Evolutionary conservation across 2,329 filamentous ascomycete species (phyloP), one percentile per base, ranked within the genome.

Genomic region (Colletotrichum navitas): DNA sequence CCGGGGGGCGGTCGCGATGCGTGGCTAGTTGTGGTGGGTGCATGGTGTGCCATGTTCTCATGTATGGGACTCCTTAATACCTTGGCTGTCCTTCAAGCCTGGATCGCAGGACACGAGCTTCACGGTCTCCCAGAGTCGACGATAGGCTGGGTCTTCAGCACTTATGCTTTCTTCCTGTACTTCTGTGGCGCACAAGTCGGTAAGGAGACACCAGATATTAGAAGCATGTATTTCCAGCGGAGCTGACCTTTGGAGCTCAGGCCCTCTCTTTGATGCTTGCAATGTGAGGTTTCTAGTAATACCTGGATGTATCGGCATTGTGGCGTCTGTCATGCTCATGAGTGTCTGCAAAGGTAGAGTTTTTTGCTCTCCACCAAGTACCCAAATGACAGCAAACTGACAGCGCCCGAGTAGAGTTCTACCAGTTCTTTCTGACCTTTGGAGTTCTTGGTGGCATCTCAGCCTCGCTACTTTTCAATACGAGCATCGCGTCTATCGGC

Each of bases 91-190:
- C 89, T 93, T 78, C 88, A 93, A 78, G 86, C 89, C 11, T 93
- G 92, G 79, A 82, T 94, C 34, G 82, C 86, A 49, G 85, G 84
- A n/a, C 83, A 94, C 75, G 90, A 93, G 72, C 82, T 94, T 14
- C 80, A 82, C 8, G 80, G 84, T 14, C 88, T 91, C 74, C 85
- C 83, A 43, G 86, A 89, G 54, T 88, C 88, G 14, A 86, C 84
- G 7, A 87, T 91, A 43, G 91, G 91, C 1, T 94, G 92, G 92
- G 92, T 94, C 68, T 92, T 93, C 74, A 88, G 90, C 74, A 82
- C 92, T 61, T 94, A 92, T 75, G 85, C 89, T 29, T 94, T 93
- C 77, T 83, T 94, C 49, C 85, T 90, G 18, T 93, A 93, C 78
- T 91, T 93, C 76, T 89, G 91, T 61, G 92, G 92, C 16, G 86